These are phyloP conservation scores for Nakazawaea holstii DNA, from an alignment of 805 yeast species.

Conservation along the genomic window DNA sequence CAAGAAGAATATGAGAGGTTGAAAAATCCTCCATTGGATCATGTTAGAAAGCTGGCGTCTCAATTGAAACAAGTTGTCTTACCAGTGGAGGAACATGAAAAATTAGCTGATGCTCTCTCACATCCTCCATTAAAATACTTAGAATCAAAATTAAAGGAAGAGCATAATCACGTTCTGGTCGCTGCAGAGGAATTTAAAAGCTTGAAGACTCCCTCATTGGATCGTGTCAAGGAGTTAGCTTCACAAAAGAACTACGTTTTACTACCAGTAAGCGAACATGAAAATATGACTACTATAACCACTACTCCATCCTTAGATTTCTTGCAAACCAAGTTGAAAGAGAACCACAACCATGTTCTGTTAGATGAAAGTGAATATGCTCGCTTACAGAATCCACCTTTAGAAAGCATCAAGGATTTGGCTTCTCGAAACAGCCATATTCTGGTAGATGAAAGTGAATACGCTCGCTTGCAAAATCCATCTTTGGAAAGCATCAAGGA, in stretches of 20 bases:
- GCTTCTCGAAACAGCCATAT: neutral
- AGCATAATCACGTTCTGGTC: neutral
- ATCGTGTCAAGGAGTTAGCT: neutral
- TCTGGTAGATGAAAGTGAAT: slow-evolving; percentile 3
- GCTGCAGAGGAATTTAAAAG: neutral
- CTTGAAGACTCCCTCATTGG: neutral
- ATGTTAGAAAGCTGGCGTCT: slow-evolving; percentile 20
- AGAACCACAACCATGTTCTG: neutral
- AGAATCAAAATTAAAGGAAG: neutral
- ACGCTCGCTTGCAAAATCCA: slow-evolving; percentile 16
- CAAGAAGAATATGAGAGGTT: slow-evolving; percentile 10
- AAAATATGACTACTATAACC: neutral
- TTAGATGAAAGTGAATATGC: slow-evolving; percentile 8
- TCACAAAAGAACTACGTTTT: neutral
- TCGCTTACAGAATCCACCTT: slow-evolving; percentile 16
- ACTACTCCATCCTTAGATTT: slow-evolving; percentile 5
- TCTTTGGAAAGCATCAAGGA: slow-evolving; percentile 3
- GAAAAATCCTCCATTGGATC: neutral
- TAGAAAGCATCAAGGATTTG: neutral
- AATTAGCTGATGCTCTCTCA: slow-evolving; percentile 3
- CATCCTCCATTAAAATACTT: slow-evolving; percentile 15
- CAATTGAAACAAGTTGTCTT: neutral
- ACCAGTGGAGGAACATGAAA: neutral
- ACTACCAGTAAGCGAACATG: neutral
- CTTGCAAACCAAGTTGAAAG: neutral